Base-by-base conservation (phyloP, 805 yeast species). In the Teunomyces aglyptinius region DNA sequence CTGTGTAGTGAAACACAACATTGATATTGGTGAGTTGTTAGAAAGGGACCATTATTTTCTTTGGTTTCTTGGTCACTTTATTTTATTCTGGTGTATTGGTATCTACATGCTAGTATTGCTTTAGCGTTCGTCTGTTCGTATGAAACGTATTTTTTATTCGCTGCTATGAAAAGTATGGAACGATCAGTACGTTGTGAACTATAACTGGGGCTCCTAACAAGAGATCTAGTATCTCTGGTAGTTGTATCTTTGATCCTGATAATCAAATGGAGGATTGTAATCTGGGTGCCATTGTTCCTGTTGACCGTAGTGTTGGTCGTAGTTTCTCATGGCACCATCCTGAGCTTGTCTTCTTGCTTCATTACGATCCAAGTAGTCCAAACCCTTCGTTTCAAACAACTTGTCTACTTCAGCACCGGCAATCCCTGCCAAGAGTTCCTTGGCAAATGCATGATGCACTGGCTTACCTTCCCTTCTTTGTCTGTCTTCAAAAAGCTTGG, bases 381-480 rank as follows among this genome's bases (percentile, higher is more conserved):
- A 61, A 16, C 68, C 68, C 51, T 60, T 62, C 43, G 68, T 63
- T 48, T 63, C 68, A 46, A 63, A 57, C 54, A 63, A 61, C 56
- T 62, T 62, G 57, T 63, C 68, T 38, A 63, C 64, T 48, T 63
- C 68, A 28, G 53, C 67, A 47, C 67, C 68, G 26, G 60, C 68
- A 51, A 63, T 40, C 29, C 66, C 67, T 18, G 61, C 63, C 41
- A 63, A 47, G 26, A 55, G 10, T 44, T 63, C 67, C 51, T 62
- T 63, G 45, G 67, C 68, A 38, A 62, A 61, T 10, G 56, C 52
- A 49, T 63, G 68, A 48, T 54, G 48, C 26, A 62, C 67, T 33
- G 68, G 67, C 54, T 61, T 61, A 19, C 68, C 68, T 52, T 63
- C 63, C 44, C 60, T 52, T 53, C 65, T 60, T 50, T 63, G 67